Percentiles rank a stretch among this genome's conserved stretches.
Evolutionary conservation across 1,139 yeast genomes (phyloP).

Genomic region (Suhomyces taliae): DNA sequence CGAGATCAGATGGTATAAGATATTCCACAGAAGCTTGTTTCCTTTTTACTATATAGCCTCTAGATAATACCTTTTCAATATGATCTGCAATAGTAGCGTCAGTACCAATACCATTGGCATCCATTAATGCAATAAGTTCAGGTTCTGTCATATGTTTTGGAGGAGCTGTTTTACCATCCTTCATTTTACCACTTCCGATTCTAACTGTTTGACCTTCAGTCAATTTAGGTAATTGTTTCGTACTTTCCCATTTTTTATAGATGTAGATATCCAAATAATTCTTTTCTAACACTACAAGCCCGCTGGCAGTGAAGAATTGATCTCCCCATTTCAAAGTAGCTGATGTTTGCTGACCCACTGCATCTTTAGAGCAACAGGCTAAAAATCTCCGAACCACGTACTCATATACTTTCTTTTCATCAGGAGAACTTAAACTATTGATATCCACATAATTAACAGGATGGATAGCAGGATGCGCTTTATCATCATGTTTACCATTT

Average conservation of each 20-base stretch:
- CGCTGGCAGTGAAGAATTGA: conserved; percentile 69
- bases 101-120: conserved; percentile 95
- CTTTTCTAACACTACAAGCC: conserved; percentile 66
- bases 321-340: conserved; percentile 73
- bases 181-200: conserved; percentile 56
- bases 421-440: conserved; percentile 35
- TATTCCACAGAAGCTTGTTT: conserved; percentile 35
- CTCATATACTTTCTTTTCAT: conserved; percentile 77
- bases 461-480: conserved; percentile 98
- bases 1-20: conserved; percentile 78
- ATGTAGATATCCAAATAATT: conserved; percentile 81
- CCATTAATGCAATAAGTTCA: conserved; percentile 91
- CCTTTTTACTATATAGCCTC: conserved; percentile 66
- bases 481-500: conserved; percentile 80
- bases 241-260: conserved; percentile 77
- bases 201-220: conserved; percentile 54
- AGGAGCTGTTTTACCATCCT: conserved; percentile 74
- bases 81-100: conserved; percentile 99
- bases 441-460: conserved; percentile 61
- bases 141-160: conserved; percentile 88
- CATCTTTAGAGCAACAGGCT: conserved; percentile 92
- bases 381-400: conserved; percentile 82
- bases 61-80: conserved; percentile 69
- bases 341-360: conserved; percentile 69
- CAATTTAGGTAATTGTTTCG: conserved; percentile 66